phyloP scores from a whole-genome alignment of 345 rosid species.

The Trapa incisa region DNA sequence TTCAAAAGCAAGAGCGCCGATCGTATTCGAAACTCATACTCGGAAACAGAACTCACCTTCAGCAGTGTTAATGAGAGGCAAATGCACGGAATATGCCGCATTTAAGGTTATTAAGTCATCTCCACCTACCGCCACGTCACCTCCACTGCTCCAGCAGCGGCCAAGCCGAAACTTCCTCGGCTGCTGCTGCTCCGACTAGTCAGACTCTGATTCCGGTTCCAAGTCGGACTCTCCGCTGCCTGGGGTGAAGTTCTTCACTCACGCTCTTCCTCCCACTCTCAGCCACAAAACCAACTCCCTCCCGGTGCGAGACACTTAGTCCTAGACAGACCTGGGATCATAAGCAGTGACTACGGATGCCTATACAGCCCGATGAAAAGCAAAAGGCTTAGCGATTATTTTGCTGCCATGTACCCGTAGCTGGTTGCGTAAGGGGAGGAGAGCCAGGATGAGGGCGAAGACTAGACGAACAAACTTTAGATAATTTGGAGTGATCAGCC shows the following conservation, averaged over 20 bases:
- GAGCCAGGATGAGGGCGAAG: no score
- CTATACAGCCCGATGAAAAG: neutral
- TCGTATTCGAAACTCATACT: neutral
- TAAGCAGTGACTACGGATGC: neutral
- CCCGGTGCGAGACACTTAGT: neutral
- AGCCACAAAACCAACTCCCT: slow-evolving; percentile 6
- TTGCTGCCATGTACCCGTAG: no score
- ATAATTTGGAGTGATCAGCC: no score
- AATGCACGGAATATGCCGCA: neutral
- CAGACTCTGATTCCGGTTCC: neutral
- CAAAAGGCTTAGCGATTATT: neutral
- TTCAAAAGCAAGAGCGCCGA: neutral
- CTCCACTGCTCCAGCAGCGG: neutral
- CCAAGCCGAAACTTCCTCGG: neutral
- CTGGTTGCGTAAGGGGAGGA: neutral
- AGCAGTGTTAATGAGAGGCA: neutral
- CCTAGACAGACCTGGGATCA: neutral
- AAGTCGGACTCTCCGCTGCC: neutral
- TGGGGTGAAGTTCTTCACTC: neutral
- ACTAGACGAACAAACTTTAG: no score
- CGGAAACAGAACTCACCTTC: slow-evolving; percentile 5
- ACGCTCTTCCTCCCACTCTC: neutral
- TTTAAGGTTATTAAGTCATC: slow-evolving; percentile 4
- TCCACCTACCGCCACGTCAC: neutral
- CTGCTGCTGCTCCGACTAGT: neutral